phyloP scores from a whole-genome alignment of 805 yeast genomes.

The Isabelozyma heimii region DNA sequence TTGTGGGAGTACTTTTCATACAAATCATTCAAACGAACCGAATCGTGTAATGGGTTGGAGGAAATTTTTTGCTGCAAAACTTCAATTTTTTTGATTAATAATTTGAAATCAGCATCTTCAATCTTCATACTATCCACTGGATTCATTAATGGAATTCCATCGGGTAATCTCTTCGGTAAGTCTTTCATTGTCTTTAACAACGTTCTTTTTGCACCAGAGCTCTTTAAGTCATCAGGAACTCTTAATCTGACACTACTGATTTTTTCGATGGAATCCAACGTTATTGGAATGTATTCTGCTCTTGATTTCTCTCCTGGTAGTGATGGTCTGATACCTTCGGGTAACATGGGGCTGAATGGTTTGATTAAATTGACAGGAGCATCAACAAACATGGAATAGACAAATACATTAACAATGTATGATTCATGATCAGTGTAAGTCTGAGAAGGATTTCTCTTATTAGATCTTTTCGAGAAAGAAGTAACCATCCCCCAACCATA shows the following conservation, averaged over 20 bases:
- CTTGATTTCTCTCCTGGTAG: slow-evolving; percentile 65
- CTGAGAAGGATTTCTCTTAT: slow-evolving; percentile 56
- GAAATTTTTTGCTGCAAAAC: slow-evolving; percentile 74
- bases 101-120: slow-evolving; percentile 72
- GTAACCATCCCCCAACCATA: slow-evolving; percentile 98
- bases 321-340: slow-evolving; percentile 88
- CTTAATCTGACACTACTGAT: slow-evolving; percentile 79
- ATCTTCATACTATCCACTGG: slow-evolving; percentile 93
- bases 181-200: slow-evolving; percentile 73
- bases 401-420: slow-evolving; percentile 81
- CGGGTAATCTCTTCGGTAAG: slow-evolving; percentile 79
- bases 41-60: slow-evolving; percentile 64
- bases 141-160: slow-evolving; percentile 87
- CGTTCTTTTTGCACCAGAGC: slow-evolving; percentile 54
- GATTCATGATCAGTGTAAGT: slow-evolving; percentile 82
- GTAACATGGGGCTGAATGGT: slow-evolving; percentile 72
- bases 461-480: slow-evolving; percentile 66
- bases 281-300: slow-evolving; percentile 80
- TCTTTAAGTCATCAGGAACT: slow-evolving; percentile 72
- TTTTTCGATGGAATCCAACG: slow-evolving; percentile 69
- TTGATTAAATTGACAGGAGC: slow-evolving; percentile 82
- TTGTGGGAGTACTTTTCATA: slow-evolving; percentile 67
- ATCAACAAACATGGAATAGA: slow-evolving; percentile 73
- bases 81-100: slow-evolving; percentile 71
- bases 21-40: slow-evolving; percentile 57